Conservation (phyloP, 2,329 filamentous ascomycete species). For the Shiraia bambusicola region DNA sequence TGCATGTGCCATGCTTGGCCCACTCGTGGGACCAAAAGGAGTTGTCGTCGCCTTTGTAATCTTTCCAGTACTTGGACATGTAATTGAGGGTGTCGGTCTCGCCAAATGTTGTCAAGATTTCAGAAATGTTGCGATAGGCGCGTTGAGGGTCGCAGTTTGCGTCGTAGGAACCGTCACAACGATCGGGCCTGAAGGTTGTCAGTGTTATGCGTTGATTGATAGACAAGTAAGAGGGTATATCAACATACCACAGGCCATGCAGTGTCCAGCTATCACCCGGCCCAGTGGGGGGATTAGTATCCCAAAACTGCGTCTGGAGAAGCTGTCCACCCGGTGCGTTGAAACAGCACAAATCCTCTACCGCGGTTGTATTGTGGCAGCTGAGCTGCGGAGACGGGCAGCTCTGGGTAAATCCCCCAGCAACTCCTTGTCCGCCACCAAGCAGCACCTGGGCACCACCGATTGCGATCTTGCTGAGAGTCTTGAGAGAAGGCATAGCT, state of each 20-base stretch:
- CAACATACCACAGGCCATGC: constrained; percentile 65
- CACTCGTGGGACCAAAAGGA: constrained; percentile 71
- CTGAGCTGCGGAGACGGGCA: constrained; percentile 54
- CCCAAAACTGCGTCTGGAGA: constrained; percentile 78
- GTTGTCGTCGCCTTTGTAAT: constrained; percentile 64
- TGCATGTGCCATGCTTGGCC: constrained; percentile 72
- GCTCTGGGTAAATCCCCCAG: constrained; percentile 24
- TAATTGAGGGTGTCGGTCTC: constrained; percentile 61
- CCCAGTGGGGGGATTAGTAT: constrained; percentile 64
- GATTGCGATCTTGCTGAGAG: constrained; percentile 41
- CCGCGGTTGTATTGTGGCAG: constrained; percentile 63
- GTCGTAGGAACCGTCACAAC: constrained; percentile 70
- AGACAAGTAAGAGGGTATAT: not conserved
- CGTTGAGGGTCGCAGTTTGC: constrained; percentile 64
- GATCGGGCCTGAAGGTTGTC: constrained; percentile 45
- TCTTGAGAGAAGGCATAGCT: constrained; percentile 38
- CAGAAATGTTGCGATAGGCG: constrained; percentile 65
- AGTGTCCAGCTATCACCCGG: constrained; percentile 72
- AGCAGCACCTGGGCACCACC: constrained; percentile 38
- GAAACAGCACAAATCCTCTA: constrained; percentile 72
- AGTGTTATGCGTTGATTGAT: too few species aligned
- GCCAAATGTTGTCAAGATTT: constrained; percentile 59
- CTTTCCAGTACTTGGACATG: constrained; percentile 74
- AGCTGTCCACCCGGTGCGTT: constrained; percentile 71
- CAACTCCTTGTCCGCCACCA: constrained; percentile 29